Evolutionary conservation across 2,329 filamentous ascomycete species (phyloP).

Genomic region (Fusarium sp.): DNA sequence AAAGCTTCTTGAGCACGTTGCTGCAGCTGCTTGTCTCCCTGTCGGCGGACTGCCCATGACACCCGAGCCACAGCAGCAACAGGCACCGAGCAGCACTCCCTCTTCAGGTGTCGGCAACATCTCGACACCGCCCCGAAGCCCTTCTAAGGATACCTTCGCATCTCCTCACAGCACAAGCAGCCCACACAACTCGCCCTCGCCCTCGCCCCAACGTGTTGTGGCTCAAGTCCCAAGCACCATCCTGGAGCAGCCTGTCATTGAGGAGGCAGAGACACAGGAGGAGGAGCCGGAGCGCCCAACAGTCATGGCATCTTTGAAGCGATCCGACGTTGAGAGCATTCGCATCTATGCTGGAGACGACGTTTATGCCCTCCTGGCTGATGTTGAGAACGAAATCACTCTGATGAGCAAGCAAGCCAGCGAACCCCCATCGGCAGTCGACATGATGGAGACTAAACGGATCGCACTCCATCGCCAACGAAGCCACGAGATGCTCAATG

Average conservation of each 20-base stretch:
- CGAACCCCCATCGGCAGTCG: slow-evolving; percentile 12
- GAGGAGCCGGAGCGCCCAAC: slow-evolving; percentile 44
- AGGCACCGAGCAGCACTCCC: slow-evolving; percentile 54
- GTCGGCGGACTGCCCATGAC: slow-evolving; percentile 42
- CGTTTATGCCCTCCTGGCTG: slow-evolving; percentile 73
- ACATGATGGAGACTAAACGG: slow-evolving; percentile 44
- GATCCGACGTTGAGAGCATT: slow-evolving; percentile 71
- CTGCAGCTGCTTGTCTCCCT: slow-evolving; percentile 72
- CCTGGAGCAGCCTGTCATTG: slow-evolving; percentile 62
- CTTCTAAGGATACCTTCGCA: slow-evolving; percentile 58
- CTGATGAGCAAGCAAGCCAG: slow-evolving; percentile 48
- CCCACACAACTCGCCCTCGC: slow-evolving; percentile 55
- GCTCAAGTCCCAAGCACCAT: slow-evolving; percentile 69
- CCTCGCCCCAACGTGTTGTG: slow-evolving; percentile 64
- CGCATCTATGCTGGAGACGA: slow-evolving; percentile 76
- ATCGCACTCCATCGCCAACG: slow-evolving; percentile 60
- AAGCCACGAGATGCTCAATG: slow-evolving; percentile 64
- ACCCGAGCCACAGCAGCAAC: slow-evolving; percentile 57
- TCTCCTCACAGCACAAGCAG: slow-evolving; percentile 44
- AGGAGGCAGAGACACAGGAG: slow-evolving; percentile 51
- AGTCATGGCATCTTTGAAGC: slow-evolving; percentile 43
- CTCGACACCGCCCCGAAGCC: slow-evolving; percentile 70
- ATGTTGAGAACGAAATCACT: slow-evolving; percentile 67
- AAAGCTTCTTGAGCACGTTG: slow-evolving; percentile 85
- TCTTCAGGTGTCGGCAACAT: slow-evolving; percentile 56